Conservation (phyloP, 1,284 basidiomycete genomes). For the Psilocybe mexicana region DNA sequence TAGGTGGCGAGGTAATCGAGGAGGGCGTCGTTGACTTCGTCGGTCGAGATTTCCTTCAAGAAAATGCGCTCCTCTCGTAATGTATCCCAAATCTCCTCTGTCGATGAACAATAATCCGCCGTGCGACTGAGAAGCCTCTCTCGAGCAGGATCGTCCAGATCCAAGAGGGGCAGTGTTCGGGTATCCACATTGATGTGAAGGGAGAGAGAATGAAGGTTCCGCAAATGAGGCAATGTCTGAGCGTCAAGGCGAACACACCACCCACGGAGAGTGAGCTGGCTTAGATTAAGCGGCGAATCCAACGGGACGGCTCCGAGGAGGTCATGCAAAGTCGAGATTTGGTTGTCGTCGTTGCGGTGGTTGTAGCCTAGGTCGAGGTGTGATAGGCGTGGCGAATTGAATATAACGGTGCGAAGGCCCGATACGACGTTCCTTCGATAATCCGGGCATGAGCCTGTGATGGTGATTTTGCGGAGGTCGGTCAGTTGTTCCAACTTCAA, state of each 20-base stretch:
- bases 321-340: constrained; percentile 20
- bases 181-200: constrained; percentile 16
- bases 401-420: constrained; percentile 17
- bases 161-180: neutral
- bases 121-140: constrained; percentile 13
- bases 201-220: constrained; percentile 18
- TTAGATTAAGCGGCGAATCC: constrained; percentile 14
- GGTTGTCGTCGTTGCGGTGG: constrained; percentile 8
- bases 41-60: constrained; percentile 22
- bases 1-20: constrained; percentile 25
- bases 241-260: constrained; percentile 22
- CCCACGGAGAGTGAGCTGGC: constrained; percentile 20
- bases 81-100: constrained; percentile 21
- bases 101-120: constrained; percentile 15
- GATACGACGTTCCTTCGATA: constrained; percentile 16
- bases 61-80: constrained; percentile 21
- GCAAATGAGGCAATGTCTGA: constrained; percentile 18
- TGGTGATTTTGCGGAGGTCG: constrained; percentile 18
- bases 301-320: constrained; percentile 12
- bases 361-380: constrained; percentile 18
- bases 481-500: constrained; percentile 18
- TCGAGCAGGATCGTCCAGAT: constrained; percentile 5
- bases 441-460: constrained; percentile 18
- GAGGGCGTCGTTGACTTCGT: constrained; percentile 19
- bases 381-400: constrained; percentile 16